These are phyloP conservation scores for Scheffersomyces amazonensis DNA, from an alignment of 805 yeast genomes.

Conservation along the genomic window DNA sequence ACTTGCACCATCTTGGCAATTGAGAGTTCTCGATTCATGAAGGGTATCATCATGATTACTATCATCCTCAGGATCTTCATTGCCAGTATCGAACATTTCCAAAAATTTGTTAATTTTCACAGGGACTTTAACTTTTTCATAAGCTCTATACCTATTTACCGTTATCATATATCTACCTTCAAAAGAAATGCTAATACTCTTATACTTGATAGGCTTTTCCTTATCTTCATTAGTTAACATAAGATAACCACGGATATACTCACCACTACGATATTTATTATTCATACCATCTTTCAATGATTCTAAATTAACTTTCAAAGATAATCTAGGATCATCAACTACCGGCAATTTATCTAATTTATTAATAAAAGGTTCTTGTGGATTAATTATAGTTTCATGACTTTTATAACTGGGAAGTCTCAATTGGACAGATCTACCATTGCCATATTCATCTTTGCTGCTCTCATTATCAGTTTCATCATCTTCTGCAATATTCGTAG, in stretches of 20 bases:
- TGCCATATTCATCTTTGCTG: too few species aligned
- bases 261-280: not conserved
- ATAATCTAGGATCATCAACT: not conserved
- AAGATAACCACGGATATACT: not conserved
- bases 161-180: not conserved
- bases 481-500: not conserved
- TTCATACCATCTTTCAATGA: not conserved
- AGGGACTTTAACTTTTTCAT: conserved; percentile 8
- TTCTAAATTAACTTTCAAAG: not conserved
- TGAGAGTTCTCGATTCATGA: too few species aligned
- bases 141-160: not conserved
- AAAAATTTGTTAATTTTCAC: conserved; percentile 30
- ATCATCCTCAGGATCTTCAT: conserved; percentile 20
- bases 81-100: conserved; percentile 51
- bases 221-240: not conserved
- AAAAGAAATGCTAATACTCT: not conserved
- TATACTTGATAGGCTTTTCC: not conserved
- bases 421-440: not conserved
- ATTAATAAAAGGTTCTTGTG: not conserved
- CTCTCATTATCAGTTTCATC: too few species aligned
- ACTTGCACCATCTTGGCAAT: not conserved
- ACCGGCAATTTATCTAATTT: not conserved
- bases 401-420: not conserved
- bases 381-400: not conserved
- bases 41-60: not conserved